These are phyloP conservation scores for Barnettozyma californica DNA, from an alignment of 805 yeast species.

Conservation along the genomic window DNA sequence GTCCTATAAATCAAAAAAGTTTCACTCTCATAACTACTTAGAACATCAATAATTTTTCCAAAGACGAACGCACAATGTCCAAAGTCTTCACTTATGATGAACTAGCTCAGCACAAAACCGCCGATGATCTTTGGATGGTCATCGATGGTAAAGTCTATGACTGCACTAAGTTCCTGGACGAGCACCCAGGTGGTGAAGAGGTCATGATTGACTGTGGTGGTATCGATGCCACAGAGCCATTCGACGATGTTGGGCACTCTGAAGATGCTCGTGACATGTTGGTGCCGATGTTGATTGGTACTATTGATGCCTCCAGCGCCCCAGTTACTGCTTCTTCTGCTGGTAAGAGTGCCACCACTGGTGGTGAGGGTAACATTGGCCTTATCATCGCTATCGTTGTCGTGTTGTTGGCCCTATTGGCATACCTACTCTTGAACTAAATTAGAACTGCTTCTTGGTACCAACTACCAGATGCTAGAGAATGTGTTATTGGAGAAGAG, in stretches of 20 bases:
- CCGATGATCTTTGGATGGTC: constrained; percentile 80
- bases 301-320: constrained; percentile 58
- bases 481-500: background rate
- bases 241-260: constrained; percentile 94
- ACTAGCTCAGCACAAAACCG: constrained; percentile 65
- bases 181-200: constrained; percentile 83
- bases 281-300: constrained; percentile 67
- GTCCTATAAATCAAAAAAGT: background rate
- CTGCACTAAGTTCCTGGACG: constrained; percentile 54
- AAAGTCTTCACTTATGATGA: constrained; percentile 59
- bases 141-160: constrained; percentile 82
- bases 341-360: constrained; percentile 21
- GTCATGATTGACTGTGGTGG: constrained; percentile 80
- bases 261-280: constrained; percentile 88
- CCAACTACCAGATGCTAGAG: background rate
- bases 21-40: background rate
- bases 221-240: constrained; percentile 74
- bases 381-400: constrained; percentile 19
- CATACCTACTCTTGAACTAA: constrained; percentile 15
- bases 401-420: constrained; percentile 19
- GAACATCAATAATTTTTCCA: background rate
- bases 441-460: background rate
- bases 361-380: constrained; percentile 24
- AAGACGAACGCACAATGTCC: constrained; percentile 28
- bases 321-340: constrained; percentile 21